phyloP scores from a whole-genome alignment of 306 rosid genomes.

The Quercus aquifolioides region DNA sequence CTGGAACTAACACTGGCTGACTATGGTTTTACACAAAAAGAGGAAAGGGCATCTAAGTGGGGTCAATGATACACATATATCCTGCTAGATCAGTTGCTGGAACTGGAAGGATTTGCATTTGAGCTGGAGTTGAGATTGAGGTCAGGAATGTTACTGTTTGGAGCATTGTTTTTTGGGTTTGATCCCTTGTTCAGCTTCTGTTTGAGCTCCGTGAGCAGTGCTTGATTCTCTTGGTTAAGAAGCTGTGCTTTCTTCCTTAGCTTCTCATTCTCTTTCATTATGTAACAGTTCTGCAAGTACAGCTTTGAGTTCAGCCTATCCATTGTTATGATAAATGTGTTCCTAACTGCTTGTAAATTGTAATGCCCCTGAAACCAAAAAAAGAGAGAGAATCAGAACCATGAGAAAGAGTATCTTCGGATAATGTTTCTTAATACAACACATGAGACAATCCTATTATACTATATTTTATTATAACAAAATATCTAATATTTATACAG shows the following conservation, averaged over 20 bases:
- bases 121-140: constrained; percentile 59
- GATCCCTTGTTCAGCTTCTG: constrained; percentile 69
- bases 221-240: constrained; percentile 95
- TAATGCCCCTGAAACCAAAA: constrained; percentile 32
- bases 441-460: background rate
- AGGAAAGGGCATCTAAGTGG: constrained; percentile 40
- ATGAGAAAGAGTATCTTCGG: background rate
- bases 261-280: constrained; percentile 92
- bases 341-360: background rate
- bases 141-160: constrained; percentile 54
- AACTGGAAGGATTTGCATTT: constrained; percentile 54
- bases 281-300: constrained; percentile 90
- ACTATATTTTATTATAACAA: background rate
- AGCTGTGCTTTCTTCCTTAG: constrained; percentile 95
- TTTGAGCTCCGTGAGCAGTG: constrained; percentile 78
- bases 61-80: constrained; percentile 37
- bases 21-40: constrained; percentile 59
- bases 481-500: background rate
- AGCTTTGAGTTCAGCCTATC: constrained; percentile 94
- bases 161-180: constrained; percentile 38
- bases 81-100: constrained; percentile 44
- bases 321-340: constrained; percentile 35
- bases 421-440: constrained; percentile 6
- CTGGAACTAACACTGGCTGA: constrained; percentile 50
- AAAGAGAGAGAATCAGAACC: background rate